phyloP scores from a whole-genome alignment of 1,139 yeast species.

The Yamadazyma jaroonii region DNA sequence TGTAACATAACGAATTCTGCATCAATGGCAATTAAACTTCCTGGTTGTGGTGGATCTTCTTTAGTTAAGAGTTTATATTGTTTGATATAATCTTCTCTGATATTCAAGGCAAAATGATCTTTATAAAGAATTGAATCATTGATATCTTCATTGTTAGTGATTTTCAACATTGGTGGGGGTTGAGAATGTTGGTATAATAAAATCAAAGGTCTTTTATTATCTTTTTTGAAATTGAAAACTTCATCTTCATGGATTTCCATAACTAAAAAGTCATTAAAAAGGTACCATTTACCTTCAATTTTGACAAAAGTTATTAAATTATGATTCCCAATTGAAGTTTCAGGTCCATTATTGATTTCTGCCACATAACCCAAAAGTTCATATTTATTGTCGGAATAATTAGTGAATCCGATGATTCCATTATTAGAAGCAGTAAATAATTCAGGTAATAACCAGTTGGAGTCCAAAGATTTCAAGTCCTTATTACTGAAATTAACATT shows the following conservation, averaged over 20 bases:
- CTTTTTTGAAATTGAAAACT: conserved; percentile 59
- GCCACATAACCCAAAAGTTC: conserved; percentile 69
- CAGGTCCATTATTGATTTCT: conserved; percentile 58
- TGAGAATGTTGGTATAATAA: conserved; percentile 59
- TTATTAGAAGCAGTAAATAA: not conserved
- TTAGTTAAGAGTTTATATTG: conserved; percentile 66
- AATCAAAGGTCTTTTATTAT: conserved; percentile 85
- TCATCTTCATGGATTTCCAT: conserved; percentile 72
- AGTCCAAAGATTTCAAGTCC: conserved; percentile 35
- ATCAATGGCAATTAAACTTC: conserved; percentile 85
- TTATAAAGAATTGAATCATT: conserved; percentile 67
- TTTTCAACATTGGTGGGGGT: conserved; percentile 18
- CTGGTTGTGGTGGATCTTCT: conserved; percentile 70
- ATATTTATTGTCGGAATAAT: conserved; percentile 34
- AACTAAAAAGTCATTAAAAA: conserved; percentile 93
- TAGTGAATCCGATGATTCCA: conserved; percentile 11
- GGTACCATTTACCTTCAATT: conserved; percentile 64
- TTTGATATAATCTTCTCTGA: conserved; percentile 53
- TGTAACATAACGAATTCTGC: conserved; percentile 90
- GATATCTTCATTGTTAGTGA: conserved; percentile 24
- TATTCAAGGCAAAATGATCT: conserved; percentile 74
- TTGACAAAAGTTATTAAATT: conserved; percentile 57
- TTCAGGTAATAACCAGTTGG: conserved; percentile 44
- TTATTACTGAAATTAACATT: conserved; percentile 54
- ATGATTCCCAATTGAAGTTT: conserved; percentile 47